phyloP scores from a whole-genome alignment of 2,329 filamentous ascomycete species.

The Dactylonectria estremocensis region DNA sequence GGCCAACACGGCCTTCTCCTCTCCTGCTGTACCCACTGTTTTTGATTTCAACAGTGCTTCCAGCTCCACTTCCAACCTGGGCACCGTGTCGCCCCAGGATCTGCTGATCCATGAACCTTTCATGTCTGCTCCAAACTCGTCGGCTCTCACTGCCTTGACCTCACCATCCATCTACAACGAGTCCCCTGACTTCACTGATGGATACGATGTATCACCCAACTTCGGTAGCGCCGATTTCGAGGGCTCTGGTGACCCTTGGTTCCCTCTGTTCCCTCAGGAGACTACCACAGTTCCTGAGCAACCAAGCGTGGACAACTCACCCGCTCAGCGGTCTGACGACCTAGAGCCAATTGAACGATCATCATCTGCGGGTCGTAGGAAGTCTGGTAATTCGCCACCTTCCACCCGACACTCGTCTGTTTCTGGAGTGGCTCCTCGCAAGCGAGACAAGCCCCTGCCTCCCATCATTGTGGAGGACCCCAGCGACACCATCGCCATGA shows the following conservation, averaged over 20 bases:
- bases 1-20: slow-evolving; percentile 67
- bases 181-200: slow-evolving; percentile 79
- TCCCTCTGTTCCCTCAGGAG: slow-evolving; percentile 78
- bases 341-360: slow-evolving; percentile 61
- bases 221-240: slow-evolving; percentile 74
- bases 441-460: slow-evolving; percentile 85
- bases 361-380: slow-evolving; percentile 59
- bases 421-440: slow-evolving; percentile 79
- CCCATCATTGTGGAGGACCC: slow-evolving; percentile 84
- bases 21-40: slow-evolving; percentile 64
- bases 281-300: slow-evolving; percentile 45
- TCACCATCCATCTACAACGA: slow-evolving; percentile 86
- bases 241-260: slow-evolving; percentile 74
- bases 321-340: slow-evolving; percentile 63
- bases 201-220: slow-evolving; percentile 84
- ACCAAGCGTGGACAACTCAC: slow-evolving; percentile 58
- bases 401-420: slow-evolving; percentile 75
- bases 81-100: slow-evolving; percentile 89
- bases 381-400: slow-evolving; percentile 63
- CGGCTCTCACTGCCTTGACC: slow-evolving; percentile 86
- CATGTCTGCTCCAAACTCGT: slow-evolving; percentile 85
- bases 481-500: slow-evolving; percentile 83
- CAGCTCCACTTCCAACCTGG: slow-evolving; percentile 69
- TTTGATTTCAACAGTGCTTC: slow-evolving; percentile 68
- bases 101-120: slow-evolving; percentile 79